Evolutionary conservation across 768 basidiomycete genomes (phyloP), one percentile per base, ranked within the genome.

Genomic region (Suillus alpinus): DNA sequence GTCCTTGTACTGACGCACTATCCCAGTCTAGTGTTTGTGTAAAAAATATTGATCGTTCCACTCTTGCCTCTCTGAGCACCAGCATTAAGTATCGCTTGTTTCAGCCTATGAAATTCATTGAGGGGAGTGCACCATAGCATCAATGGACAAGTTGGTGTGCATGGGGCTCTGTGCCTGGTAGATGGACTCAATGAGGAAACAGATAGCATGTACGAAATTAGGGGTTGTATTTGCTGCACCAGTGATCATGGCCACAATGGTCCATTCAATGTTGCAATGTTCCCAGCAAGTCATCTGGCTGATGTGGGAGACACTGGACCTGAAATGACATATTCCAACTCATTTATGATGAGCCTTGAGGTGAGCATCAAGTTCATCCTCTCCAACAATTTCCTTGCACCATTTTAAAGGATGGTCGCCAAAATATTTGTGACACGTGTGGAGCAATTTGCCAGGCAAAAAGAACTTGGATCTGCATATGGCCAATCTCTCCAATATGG

Each of bases 281-380:
- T 78, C 77, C 6, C 71, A 59, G 2, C 77, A 77, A n/a, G 78
- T 78, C 7, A 77, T 73, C 60, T 80, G 78, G 53, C 77, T 78
- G 31, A 80, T 56, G 13, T 65, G 62, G 13, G 76, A 77, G 16
- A 80, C 71, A 1, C 79, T 78, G 26, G 73, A 69, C 9, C 66
- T 62, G 58, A 78, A 80, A 39, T 78, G 77, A 46, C 72, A 66
- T 60, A 68, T 68, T 51, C 69, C 69, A 6, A 70, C 70, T 23
- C 77, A 76, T 16, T 80, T 68, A 36, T 43, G 41, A 20, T 43
- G 41, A 4, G 75, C 58, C 1, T 68, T 71, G 50, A 75, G 72
- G 4, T 73, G 69, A 56, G 74, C 72, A 59, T 79, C 72, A 12
- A 80, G 65, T 60, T 80, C 76, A 4, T 52, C 36, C 4, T 57